Percentiles rank a stretch among this genome's conserved stretches.
Conservation (phyloP, 1,284 basidiomycete species). For the Ceratobasidium sp. region DNA sequence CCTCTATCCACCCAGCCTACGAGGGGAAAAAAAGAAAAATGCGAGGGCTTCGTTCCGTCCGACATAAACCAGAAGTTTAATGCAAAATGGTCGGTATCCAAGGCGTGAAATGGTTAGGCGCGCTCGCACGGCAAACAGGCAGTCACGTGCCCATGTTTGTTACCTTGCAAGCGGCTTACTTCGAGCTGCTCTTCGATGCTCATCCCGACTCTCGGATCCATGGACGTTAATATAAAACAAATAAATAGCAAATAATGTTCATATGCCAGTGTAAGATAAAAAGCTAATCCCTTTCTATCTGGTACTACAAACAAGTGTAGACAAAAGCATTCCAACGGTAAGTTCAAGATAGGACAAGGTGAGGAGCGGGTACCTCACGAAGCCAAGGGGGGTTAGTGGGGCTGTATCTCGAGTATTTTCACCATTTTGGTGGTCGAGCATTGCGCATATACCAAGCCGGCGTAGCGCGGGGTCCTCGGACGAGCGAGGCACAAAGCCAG, state of each 20-base stretch:
- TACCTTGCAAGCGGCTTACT: too few relatives aligned
- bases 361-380: background rate
- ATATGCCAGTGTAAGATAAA: too few relatives aligned
- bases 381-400: background rate
- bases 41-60: background rate
- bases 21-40: background rate
- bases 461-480: background rate
- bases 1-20: background rate
- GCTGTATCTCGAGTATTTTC: background rate
- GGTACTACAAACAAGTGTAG: background rate
- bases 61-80: background rate
- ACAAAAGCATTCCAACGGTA: background rate
- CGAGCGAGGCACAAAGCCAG: background rate
- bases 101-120: too few relatives aligned
- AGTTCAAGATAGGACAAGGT: background rate
- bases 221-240: too few relatives aligned
- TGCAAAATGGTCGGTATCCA: background rate
- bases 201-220: too few relatives aligned
- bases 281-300: too few relatives aligned
- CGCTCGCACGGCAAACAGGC: too few relatives aligned
- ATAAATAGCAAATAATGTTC: too few relatives aligned
- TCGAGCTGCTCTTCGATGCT: too few relatives aligned
- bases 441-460: background rate
- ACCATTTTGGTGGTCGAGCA: background rate
- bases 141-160: too few relatives aligned